Base-by-base conservation (phyloP, 2,329 filamentous ascomycete genomes). In the Setomelanomma holmii region DNA sequence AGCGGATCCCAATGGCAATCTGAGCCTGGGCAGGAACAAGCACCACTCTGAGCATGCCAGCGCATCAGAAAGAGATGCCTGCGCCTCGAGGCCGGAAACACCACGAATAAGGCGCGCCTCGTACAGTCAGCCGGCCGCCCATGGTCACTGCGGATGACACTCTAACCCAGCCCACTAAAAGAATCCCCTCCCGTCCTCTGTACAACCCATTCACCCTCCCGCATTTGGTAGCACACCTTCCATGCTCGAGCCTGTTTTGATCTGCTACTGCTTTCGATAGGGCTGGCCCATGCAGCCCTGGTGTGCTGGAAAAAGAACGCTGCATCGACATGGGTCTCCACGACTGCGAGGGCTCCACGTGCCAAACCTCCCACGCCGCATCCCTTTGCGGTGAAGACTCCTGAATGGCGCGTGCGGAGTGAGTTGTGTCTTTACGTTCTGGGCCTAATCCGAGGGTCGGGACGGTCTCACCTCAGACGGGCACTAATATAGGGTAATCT, bases 191-290 rank as follows among this genome's bases (percentile, higher is more conserved):
- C 20, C 11, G 12, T n/a, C 10, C 50, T n/a, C 34, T 50, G 49
- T 53, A 47, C 48, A 39, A 30, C 46, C 16, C 24, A 24, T 43
- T 22, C 19, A 23, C 33, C 30, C 7, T 23, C 45, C 21, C 10
- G 16, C 34, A n/a, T 17, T n/a, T n/a, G 34, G 34, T 17, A 11
- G 38, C 38, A 21, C 21, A 7, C 16, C 11, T 20, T 40, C 54
- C 34, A 14, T 46, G 30, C 22, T 49, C 22, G 21, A 27, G 20
- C 34, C 40, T 30, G 44, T 58, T 36, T 22, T 40, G 36, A 20
- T 47, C 19, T 23, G 24, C 49, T 59, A 54, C 60, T 56, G 52
- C 50, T 57, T 66, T 64, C 40, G 61, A 68, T 68, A 67, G 64
- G 64, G 65, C 67, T 70, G 60, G 39, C 50, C 34, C 24, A 47